phyloP scores from a whole-genome alignment of 345 rosid species.

The Microthlaspi erraticum region DNA sequence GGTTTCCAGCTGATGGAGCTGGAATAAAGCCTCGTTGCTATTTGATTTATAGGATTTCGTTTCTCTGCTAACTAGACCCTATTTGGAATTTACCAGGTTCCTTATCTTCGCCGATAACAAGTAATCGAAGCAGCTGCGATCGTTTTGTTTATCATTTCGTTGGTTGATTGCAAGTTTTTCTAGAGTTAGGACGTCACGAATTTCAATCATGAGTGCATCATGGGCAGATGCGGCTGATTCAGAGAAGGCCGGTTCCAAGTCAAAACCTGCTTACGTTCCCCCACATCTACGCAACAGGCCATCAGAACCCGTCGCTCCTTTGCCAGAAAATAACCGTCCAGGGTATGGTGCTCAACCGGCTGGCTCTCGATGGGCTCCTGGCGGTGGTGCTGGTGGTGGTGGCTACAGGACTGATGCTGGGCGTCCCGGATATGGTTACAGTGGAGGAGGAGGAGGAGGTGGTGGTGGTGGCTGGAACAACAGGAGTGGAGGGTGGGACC shows the following conservation, averaged over 20 bases:
- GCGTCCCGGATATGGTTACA: slow-evolving; percentile 39
- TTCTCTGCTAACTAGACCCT: slow-evolving; percentile 26
- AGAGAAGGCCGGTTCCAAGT: slow-evolving; percentile 62
- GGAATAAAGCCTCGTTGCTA: background rate
- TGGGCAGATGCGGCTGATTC: slow-evolving; percentile 99
- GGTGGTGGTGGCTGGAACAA: slow-evolving; percentile 65
- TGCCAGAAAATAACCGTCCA: slow-evolving; percentile 52
- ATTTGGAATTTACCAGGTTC: slow-evolving; percentile 29
- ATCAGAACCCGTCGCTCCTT: slow-evolving; percentile 59
- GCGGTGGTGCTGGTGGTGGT: slow-evolving; percentile 46
- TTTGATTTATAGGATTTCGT: slow-evolving; percentile 20
- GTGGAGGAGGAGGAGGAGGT: slow-evolving; percentile 43
- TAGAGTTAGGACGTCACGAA: slow-evolving; percentile 42
- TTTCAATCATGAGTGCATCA: slow-evolving; percentile 65
- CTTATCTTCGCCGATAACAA: slow-evolving; percentile 16
- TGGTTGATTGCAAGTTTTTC: slow-evolving; percentile 4
- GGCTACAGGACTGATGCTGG: slow-evolving; percentile 44
- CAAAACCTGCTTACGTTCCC: slow-evolving; percentile 71
- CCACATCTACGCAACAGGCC: slow-evolving; percentile 84
- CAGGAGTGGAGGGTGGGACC: slow-evolving; percentile 83
- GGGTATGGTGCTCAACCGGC: slow-evolving; percentile 53
- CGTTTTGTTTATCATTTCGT: slow-evolving; percentile 18
- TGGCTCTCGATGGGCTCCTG: slow-evolving; percentile 65
- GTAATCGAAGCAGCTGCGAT: slow-evolving; percentile 32
- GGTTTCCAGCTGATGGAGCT: slow-evolving; percentile 30